A percentile compares a stretch with the other conserved stretches of the same genome.
These are phyloP conservation scores for Alternaria sp. DNA, from an alignment of 2,329 filamentous ascomycete species.

Conservation along the genomic window DNA sequence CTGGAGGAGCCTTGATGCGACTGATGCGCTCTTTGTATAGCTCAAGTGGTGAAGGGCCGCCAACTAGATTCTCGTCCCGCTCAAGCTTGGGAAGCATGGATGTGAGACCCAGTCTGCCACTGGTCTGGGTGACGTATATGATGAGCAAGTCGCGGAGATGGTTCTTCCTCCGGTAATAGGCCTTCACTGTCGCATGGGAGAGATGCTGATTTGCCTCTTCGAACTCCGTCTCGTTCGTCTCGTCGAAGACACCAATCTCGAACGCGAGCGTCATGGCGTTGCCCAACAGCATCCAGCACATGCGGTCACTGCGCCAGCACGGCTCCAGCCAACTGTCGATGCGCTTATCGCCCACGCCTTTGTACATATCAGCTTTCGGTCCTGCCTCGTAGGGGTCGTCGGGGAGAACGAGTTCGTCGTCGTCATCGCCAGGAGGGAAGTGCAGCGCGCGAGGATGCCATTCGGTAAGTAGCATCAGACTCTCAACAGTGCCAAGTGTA, in stretches of 20 bases:
- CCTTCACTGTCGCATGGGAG: slow-evolving; percentile 68
- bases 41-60: slow-evolving; percentile 40
- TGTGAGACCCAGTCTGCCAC: slow-evolving; percentile 87
- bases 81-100: slow-evolving; percentile 78
- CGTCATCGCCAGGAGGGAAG: slow-evolving; percentile 78
- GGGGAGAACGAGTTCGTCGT: slow-evolving; percentile 69
- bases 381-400: slow-evolving; percentile 67
- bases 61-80: slow-evolving; percentile 32
- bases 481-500: slow-evolving; percentile 92
- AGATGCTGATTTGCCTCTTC: slow-evolving; percentile 48
- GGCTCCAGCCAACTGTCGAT: slow-evolving; percentile 98
- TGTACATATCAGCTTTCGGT: slow-evolving; percentile 47
- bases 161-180: slow-evolving; percentile 76
- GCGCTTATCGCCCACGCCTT: slow-evolving; percentile 77
- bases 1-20: slow-evolving; percentile 44
- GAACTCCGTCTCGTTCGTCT: slow-evolving; percentile 74
- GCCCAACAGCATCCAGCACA: slow-evolving; percentile 97
- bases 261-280: slow-evolving; percentile 89
- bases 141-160: slow-evolving; percentile 86
- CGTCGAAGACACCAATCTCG: slow-evolving; percentile 94
- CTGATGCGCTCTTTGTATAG: slow-evolving; percentile 46
- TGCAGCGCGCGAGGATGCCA: slow-evolving; percentile 96
- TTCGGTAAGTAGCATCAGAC: slow-evolving; percentile 90
- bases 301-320: slow-evolving; percentile 86
- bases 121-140: slow-evolving; percentile 93